Evolutionary conservation across 2,329 filamentous ascomycete genomes (phyloP).

Genomic region (Leptosphaerulina australis): DNA sequence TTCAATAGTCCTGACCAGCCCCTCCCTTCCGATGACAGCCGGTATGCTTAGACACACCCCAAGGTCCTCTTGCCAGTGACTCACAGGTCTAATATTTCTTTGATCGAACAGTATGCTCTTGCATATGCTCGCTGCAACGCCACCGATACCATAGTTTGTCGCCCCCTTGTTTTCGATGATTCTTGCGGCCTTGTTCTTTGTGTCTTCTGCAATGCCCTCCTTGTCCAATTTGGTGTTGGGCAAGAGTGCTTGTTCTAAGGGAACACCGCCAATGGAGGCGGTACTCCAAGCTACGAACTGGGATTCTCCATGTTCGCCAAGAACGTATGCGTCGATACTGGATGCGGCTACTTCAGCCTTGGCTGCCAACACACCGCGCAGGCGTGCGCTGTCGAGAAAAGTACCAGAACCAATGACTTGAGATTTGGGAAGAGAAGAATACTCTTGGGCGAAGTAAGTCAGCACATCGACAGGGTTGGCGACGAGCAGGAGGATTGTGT

Average conservation of each 20-base stretch:
- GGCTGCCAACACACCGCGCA: conserved; percentile 21
- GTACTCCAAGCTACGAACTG: conserved; percentile 30
- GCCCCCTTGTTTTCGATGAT: conserved; percentile 31
- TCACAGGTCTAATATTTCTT: conserved; percentile 21
- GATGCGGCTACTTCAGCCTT: conserved; percentile 21
- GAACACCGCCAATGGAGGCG: conserved; percentile 20
- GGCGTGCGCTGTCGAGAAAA: conserved; percentile 28
- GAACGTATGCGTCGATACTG: conserved; percentile 25
- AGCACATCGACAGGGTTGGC: conserved; percentile 34
- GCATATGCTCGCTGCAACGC: conserved; percentile 26
- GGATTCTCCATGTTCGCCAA: conserved; percentile 27
- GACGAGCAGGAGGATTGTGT: conserved; percentile 27
- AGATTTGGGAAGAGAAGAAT: conserved; percentile 17
- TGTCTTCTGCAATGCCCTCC: conserved; percentile 17
- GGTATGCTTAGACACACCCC: conserved; percentile 27
- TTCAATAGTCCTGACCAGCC: conserved; percentile 17
- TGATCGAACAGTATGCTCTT: conserved; percentile 24
- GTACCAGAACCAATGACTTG: conserved; percentile 31
- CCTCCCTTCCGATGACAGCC: conserved; percentile 24
- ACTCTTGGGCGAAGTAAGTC: conserved; percentile 28
- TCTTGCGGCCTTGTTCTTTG: conserved; percentile 21
- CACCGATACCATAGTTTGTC: conserved; percentile 31
- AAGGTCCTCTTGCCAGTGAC: conserved; percentile 21
- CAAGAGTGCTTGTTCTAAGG: conserved; percentile 2
- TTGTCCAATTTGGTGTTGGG: conserved; percentile 4